These are phyloP conservation scores for Dendrocalamus sinicus DNA, from an alignment of 176 grass and related monocot species.

Conservation along the genomic window DNA sequence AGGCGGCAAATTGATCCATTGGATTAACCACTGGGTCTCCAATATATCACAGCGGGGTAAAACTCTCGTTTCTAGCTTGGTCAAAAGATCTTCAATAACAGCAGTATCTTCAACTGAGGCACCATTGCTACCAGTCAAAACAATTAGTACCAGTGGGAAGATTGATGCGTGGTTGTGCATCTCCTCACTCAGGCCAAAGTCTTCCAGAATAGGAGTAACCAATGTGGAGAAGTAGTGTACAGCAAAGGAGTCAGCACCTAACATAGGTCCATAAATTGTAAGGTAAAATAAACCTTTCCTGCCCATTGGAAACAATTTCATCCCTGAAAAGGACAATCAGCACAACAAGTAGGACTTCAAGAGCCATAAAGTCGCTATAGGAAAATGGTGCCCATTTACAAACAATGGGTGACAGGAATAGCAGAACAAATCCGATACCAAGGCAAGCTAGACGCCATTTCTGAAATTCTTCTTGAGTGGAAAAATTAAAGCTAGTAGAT, in stretches of 20 bases:
- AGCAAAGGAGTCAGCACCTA: conserved; percentile 82
- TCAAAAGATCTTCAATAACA: too few species aligned
- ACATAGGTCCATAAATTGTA: conserved; percentile 89
- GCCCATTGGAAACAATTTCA: conserved; percentile 91
- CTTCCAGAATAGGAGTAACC: conserved; percentile 74
- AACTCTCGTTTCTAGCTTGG: too few species aligned
- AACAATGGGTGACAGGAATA: conserved; percentile 75
- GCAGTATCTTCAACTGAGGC: too few species aligned
- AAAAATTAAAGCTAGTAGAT: conserved; percentile 70
- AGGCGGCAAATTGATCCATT: too few species aligned
- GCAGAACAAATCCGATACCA: conserved; percentile 72
- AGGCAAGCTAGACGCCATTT: conserved; percentile 84
- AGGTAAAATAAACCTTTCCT: conserved; percentile 87
- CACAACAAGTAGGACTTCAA: conserved; percentile 82
- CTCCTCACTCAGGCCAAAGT: conserved; percentile 84
- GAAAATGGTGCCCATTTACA: conserved; percentile 93
- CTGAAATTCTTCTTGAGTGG: conserved; percentile 84
- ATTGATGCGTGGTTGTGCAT: conserved; percentile 97
- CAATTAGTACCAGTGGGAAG: too few species aligned
- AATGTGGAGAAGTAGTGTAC: conserved; percentile 83
- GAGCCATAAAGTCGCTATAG: conserved; percentile 92
- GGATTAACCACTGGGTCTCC: too few species aligned
- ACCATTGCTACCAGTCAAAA: too few species aligned
- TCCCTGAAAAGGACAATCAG: conserved; percentile 89
- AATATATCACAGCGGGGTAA: too few species aligned